Base-by-base conservation (phyloP, 140 eudicot species). In the Ambrosia hybrid region DNA sequence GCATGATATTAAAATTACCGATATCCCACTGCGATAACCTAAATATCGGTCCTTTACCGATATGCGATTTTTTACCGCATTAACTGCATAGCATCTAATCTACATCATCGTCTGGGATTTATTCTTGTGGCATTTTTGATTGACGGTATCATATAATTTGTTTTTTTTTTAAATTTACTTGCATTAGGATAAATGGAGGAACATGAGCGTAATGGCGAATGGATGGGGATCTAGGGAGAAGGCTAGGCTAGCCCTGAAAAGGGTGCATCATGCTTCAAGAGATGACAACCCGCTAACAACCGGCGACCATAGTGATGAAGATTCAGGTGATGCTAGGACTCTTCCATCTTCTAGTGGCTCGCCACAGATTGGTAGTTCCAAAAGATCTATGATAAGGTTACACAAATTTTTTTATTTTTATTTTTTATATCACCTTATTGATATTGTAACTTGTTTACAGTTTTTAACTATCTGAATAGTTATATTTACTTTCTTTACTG, bases 171-270 rank as follows among this genome's bases (percentile, higher is more conserved):
- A 16, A 53, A 73, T 72, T 51, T 15, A 26, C 77, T 48, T 84
- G 34, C 38, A 68, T 74, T 55, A 88, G 97, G 97, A 94, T 83
- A 94, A 94, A 80, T 94, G 99, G 99, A 86, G 99, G 89, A 94
- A 94, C 88, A 88, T 94, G 97, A 90, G 99, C 78, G 99, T 94
- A 45, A 90, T 94, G 96, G 89, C 97, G 41, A 94, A 91, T 80
- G 99, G 97, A 73, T 88, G 88, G 88, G 97, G 99, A 14, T 90
- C 97, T 5, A 72, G 97, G 52, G 97, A 88, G 83, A 90, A 90
- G 84, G 89, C 88, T 15, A 83, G 91, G 86, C 65, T 90, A 65
- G 90, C 95, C 17, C 86, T 86, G 38, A 94, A 86, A 76, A 84
- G 92, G 65, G 83, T 81, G 78, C 94, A 86, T 39, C 91, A 82